phyloP scores from a whole-genome alignment of 1,284 basidiomycete genomes.

The Bondarzewia mesenterica region DNA sequence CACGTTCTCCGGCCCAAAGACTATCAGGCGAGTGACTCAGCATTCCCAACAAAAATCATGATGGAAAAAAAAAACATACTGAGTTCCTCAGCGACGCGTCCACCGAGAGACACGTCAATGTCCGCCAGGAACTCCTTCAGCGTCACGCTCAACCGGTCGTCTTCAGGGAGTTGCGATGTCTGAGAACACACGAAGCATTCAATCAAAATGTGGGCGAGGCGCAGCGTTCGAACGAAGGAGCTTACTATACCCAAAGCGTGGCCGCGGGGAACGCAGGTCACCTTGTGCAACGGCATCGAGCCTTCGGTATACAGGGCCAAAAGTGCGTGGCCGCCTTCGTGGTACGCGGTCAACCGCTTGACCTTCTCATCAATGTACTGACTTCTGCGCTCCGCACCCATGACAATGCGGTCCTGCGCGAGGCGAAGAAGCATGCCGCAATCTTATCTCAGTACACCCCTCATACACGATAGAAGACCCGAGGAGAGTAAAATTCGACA shows the following conservation, averaged over 20 bases:
- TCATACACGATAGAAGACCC: background rate
- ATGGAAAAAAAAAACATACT: constrained; percentile 29
- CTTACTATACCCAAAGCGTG: constrained; percentile 83
- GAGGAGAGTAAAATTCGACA: background rate
- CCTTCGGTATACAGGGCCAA: constrained; percentile 88
- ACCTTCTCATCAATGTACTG: constrained; percentile 80
- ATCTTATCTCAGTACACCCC: too few species aligned
- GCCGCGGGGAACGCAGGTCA: constrained; percentile 91
- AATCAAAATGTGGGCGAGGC: background rate
- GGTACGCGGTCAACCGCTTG: constrained; percentile 87
- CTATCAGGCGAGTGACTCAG: too few species aligned
- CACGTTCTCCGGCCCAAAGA: constrained; percentile 83
- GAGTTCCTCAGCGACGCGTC: constrained; percentile 88
- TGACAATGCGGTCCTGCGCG: constrained; percentile 80
- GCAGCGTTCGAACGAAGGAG: constrained; percentile 17
- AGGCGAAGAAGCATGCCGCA: background rate
- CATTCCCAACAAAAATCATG: background rate
- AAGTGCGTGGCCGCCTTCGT: constrained; percentile 93
- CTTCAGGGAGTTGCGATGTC: constrained; percentile 84
- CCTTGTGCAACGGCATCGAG: constrained; percentile 92
- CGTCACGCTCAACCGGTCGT: constrained; percentile 69
- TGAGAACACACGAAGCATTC: constrained; percentile 21
- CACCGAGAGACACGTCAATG: constrained; percentile 90
- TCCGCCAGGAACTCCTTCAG: constrained; percentile 66
- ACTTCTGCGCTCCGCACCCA: constrained; percentile 90